Percentiles rank a stretch among this genome's conserved stretches.
phyloP scores from a whole-genome alignment of 345 rosid genomes.

The Nasturtium officinale region DNA sequence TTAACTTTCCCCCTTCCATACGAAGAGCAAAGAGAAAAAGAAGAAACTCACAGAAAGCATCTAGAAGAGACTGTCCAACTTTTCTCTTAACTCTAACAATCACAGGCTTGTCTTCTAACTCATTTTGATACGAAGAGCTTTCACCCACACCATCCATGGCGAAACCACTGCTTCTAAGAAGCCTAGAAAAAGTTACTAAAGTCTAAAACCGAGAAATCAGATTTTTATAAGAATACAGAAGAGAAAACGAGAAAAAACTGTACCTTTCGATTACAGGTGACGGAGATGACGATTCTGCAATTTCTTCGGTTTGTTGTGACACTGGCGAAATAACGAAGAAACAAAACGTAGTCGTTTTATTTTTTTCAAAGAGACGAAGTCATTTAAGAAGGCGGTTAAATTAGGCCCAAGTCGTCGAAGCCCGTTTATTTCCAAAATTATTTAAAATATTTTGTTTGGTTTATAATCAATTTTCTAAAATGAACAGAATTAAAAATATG shows the following conservation, averaged over 20 bases:
- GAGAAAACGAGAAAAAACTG: background rate
- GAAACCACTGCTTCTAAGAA: slow-evolving; percentile 1
- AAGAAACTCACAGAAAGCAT: slow-evolving; percentile 61
- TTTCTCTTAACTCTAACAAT: slow-evolving; percentile 73
- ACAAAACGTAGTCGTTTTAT: background rate
- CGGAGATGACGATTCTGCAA: too few relatives aligned
- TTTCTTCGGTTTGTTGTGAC: too few relatives aligned
- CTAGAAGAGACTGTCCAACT: slow-evolving; percentile 49
- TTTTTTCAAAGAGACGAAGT: background rate
- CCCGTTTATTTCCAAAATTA: too few relatives aligned
- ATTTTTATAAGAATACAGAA: background rate
- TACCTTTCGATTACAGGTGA: background rate
- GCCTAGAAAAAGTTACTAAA: background rate
- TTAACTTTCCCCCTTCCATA: background rate
- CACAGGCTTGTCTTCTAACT: slow-evolving; percentile 53
- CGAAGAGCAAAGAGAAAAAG: background rate
- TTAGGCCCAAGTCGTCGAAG: background rate
- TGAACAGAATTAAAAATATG: too few relatives aligned
- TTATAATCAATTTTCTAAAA: too few relatives aligned
- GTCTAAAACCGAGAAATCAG: background rate
- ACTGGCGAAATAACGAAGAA: background rate
- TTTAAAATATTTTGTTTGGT: too few relatives aligned
- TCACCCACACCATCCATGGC: slow-evolving; percentile 46
- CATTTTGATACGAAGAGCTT: slow-evolving; percentile 42
- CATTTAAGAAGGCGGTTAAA: background rate